Conservation (phyloP, 108 stramenopile species). For the Cyclotella sp. region DNA sequence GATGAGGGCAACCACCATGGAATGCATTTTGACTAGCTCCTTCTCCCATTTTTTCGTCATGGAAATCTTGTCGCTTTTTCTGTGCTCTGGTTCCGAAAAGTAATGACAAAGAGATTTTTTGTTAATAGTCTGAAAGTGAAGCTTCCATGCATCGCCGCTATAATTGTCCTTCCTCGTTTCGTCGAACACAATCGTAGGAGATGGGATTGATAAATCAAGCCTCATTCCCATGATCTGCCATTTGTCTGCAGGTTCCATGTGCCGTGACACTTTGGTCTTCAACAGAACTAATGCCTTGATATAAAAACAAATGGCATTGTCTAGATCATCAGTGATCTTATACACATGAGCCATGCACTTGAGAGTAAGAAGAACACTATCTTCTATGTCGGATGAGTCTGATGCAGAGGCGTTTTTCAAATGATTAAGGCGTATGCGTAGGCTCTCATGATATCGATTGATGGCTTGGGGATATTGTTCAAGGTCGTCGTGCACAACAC, state of each 20-base stretch:
- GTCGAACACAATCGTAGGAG: slow-evolving; percentile 34
- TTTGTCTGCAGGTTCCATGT: slow-evolving; percentile 29
- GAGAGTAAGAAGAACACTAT: slow-evolving; percentile 37
- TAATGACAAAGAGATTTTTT: slow-evolving; percentile 39
- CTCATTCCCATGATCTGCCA: slow-evolving; percentile 36
- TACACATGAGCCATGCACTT: slow-evolving; percentile 55
- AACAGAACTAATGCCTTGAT: slow-evolving; percentile 37
- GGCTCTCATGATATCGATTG: slow-evolving; percentile 51
- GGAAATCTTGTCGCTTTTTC: slow-evolving; percentile 1
- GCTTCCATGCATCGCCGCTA: slow-evolving; percentile 13
- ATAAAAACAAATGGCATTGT: slow-evolving; percentile 51
- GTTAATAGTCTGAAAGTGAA: slow-evolving; percentile 45
- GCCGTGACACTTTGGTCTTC: slow-evolving; percentile 17
- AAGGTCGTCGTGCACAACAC: slow-evolving; percentile 54
- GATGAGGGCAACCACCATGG: slow-evolving; percentile 32
- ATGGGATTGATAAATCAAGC: slow-evolving; percentile 27
- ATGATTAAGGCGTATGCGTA: slow-evolving; percentile 50
- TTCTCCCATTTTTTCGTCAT: slow-evolving; percentile 30
- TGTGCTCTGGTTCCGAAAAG: slow-evolving; percentile 26
- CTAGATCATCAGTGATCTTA: slow-evolving; percentile 25
- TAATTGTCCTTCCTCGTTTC: slow-evolving; percentile 26
- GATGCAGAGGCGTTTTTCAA: slow-evolving; percentile 16
- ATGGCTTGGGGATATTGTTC: slow-evolving; percentile 43
- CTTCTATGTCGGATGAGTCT: slow-evolving; percentile 28
- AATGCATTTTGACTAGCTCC: slow-evolving; percentile 38